Conservation (phyloP, 2,329 filamentous ascomycete genomes). For the Fusarium austroafricanum region DNA sequence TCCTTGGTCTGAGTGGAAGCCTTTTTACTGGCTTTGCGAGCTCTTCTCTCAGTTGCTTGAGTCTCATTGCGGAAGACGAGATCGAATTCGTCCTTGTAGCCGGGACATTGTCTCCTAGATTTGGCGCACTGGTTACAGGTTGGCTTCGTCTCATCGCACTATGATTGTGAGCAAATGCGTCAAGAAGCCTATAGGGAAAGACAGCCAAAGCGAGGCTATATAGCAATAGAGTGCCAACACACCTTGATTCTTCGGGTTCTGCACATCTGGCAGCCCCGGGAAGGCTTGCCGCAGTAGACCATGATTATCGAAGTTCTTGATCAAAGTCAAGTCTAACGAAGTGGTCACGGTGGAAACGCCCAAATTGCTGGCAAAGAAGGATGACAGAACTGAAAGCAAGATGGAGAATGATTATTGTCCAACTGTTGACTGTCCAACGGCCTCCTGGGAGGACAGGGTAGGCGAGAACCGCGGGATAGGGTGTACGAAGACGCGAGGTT, state of each 20-base stretch:
- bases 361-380: conserved; percentile 5
- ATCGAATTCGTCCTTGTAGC: conserved; percentile 78
- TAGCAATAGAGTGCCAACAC: conserved; percentile 43
- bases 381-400: conserved; percentile 6
- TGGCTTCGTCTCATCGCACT: conserved; percentile 77
- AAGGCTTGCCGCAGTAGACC: conserved; percentile 75
- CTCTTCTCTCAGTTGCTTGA: conserved; percentile 72
- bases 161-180: conserved; percentile 25
- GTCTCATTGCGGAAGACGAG: conserved; percentile 80
- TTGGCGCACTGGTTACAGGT: conserved; percentile 74
- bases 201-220: not conserved
- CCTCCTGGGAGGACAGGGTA: conserved; percentile 39
- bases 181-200: not conserved
- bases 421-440: conserved; percentile 36
- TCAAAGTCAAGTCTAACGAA: not conserved
- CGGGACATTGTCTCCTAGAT: conserved; percentile 71
- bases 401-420: conserved; percentile 14
- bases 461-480: conserved; percentile 34
- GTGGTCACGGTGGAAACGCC: not conserved
- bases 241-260: conserved; percentile 80
- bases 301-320: conserved; percentile 53
- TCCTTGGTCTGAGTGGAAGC: conserved; percentile 52
- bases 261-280: conserved; percentile 79
- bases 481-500: conserved; percentile 46
- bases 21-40: conserved; percentile 66